Evolutionary conservation across 805 yeast genomes (phyloP).

Genomic region (Kodamaea fukazawae): DNA sequence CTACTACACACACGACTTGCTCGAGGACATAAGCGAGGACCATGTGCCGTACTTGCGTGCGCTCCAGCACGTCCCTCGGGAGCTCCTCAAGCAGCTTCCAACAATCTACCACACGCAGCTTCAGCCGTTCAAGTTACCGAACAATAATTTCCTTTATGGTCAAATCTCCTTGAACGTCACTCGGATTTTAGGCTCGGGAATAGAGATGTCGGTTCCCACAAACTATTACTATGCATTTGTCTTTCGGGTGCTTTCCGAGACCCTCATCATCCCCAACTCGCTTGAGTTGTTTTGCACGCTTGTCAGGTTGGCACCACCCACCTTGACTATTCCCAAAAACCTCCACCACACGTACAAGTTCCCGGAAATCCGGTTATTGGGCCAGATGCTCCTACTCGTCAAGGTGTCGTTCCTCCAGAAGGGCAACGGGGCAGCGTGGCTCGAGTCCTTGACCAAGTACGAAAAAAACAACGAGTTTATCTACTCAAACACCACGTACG

Average conservation of each 20-base stretch:
- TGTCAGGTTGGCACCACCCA: constrained; percentile 8
- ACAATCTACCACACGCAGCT: constrained; percentile 32
- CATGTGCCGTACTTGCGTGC: constrained; percentile 50
- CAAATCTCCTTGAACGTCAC: constrained; percentile 15
- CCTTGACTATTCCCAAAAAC: constrained; percentile 2
- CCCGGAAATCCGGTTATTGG: constrained; percentile 40
- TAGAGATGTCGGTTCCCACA: constrained; percentile 14
- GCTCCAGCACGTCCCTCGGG: constrained; percentile 37
- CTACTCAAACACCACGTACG: constrained; percentile 12
- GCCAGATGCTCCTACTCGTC: constrained; percentile 29
- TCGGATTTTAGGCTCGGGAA: constrained; percentile 5
- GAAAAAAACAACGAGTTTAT: constrained; percentile 19
- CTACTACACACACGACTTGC: constrained; percentile 47
- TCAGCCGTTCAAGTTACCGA: constrained; percentile 41
- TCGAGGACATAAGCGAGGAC: constrained; percentile 40
- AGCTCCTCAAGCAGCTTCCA: constrained; percentile 37
- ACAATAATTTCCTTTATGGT: constrained; percentile 32
- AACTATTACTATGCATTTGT: constrained; percentile 36
- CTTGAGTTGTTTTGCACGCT: constrained; percentile 45
- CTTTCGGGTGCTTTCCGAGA: constrained; percentile 39
- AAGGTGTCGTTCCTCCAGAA: constrained; percentile 18
- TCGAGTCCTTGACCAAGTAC: constrained; percentile 13
- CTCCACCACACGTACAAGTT: constrained; percentile 12
- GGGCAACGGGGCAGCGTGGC: constrained; percentile 19
- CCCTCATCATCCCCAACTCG: constrained; percentile 47